Evolutionary conservation across 1,139 yeast genomes (phyloP), one percentile per base, ranked within the genome.

Genomic region (Yamadazyma triangularis): DNA sequence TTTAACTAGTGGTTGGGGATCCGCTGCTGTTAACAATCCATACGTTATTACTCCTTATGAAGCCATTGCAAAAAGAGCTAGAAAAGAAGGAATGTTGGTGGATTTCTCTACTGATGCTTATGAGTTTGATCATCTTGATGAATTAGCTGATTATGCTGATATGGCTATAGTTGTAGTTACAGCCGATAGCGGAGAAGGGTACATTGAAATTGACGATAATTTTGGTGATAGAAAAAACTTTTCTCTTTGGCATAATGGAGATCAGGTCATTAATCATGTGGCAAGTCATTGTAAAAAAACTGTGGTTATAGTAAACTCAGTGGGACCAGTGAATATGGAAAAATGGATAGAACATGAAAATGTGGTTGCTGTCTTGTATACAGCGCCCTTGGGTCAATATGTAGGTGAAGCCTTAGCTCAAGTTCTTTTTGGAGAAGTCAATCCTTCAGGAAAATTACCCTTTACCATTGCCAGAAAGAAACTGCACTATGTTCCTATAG

Each of bases 391-490:
- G 32, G 84, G 84, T 15, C 80, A 78, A 47, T 74, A 58, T 39
- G 59, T 57, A 19, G 72, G 71, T 2, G 52, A 58, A 32, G 69
- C 70, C 1, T 45, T 65, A 16, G 60, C 69, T 2, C 70, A 65
- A 30, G 63, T 65, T 0, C 41, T 65, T 10, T 78, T 76, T 53
- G 85, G 85, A 2, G 79, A 72, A 25, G 61, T 58, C 14, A 73
- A 73, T 41, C 84, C 84, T 6, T 72, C 79, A 13, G 85, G 84
- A 3, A 68, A 72, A 41, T 58, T 78, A 28, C 83, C 85, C 0
- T 77, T 77, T 43, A 77, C 84, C 2, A 67, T 78, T 43, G 82
- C 84, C 9, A 69, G 64, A 47, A 70, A 73, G 41, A 61, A 58
- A 28, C 70, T 59, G 42, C 80, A 77, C 39, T 76, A 76, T 42